phyloP scores from a whole-genome alignment of 1,284 basidiomycete species.

The Cryptococcus sp. region DNA sequence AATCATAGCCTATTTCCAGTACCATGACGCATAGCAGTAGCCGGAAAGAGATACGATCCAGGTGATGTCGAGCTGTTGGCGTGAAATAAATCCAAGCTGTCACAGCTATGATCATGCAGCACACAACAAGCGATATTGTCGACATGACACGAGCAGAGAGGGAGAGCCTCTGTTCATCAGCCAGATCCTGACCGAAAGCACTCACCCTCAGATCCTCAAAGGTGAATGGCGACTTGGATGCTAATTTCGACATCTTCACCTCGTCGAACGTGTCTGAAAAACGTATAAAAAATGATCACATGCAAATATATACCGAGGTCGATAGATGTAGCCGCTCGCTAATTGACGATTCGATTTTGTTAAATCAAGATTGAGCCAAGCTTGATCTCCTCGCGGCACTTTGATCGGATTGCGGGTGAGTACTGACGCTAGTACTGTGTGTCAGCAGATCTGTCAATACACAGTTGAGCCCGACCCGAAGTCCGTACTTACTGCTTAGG shows the following conservation, averaged over 20 bases:
- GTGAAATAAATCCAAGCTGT: not conserved
- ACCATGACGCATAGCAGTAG: conserved; percentile 29
- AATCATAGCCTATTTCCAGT: conserved; percentile 28
- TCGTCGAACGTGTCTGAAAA: not conserved
- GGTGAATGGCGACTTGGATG: not conserved
- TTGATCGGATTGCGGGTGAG: too few species aligned
- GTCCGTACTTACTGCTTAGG: too few species aligned
- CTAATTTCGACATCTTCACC: not conserved
- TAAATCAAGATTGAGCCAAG: too few species aligned
- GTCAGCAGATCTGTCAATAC: too few species aligned
- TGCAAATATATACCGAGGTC: too few species aligned
- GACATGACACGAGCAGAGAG: not conserved
- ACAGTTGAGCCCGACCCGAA: too few species aligned
- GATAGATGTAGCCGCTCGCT: too few species aligned
- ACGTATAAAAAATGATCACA: too few species aligned
- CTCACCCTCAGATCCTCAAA: not conserved
- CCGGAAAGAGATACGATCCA: conserved; percentile 36
- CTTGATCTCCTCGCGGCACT: too few species aligned
- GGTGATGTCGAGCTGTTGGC: conserved; percentile 9
- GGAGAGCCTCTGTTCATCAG: not conserved
- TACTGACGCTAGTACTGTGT: too few species aligned
- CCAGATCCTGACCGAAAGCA: not conserved
- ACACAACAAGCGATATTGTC: not conserved
- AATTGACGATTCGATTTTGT: too few species aligned
- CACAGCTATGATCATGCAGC: not conserved